Conservation (phyloP, 1,139 yeast species). For the Ashbya aceris region DNA sequence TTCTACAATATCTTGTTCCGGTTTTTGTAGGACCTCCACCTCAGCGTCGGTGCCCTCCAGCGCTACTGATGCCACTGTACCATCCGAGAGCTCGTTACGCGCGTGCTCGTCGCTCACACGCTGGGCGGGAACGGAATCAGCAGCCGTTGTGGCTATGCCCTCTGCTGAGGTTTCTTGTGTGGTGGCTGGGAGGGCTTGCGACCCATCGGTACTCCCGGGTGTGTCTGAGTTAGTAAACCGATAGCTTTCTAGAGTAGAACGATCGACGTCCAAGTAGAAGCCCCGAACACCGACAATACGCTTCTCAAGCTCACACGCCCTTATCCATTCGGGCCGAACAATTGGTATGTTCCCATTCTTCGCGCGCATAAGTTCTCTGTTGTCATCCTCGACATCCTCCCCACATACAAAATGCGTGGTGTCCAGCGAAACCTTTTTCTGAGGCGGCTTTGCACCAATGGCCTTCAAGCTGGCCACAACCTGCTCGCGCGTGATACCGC, state of each 20-base stretch:
- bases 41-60: slow-evolving; percentile 1
- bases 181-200: background rate
- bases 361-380: slow-evolving; percentile 49
- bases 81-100: background rate
- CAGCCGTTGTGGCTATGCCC: background rate
- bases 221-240: slow-evolving; percentile 23
- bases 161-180: background rate
- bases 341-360: slow-evolving; percentile 83
- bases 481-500: slow-evolving; percentile 50
- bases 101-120: background rate
- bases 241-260: slow-evolving; percentile 27
- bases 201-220: slow-evolving; percentile 11
- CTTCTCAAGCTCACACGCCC: slow-evolving; percentile 85
- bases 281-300: slow-evolving; percentile 90
- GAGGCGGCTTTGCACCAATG: slow-evolving; percentile 82
- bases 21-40: slow-evolving; percentile 7
- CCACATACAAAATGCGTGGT: slow-evolving; percentile 93
- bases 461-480: slow-evolving; percentile 52
- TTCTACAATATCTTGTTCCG: background rate
- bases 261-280: slow-evolving; percentile 49
- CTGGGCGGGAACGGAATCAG: background rate
- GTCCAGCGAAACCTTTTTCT: slow-evolving; percentile 66
- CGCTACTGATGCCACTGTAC: too few relatives aligned
- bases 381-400: slow-evolving; percentile 30
- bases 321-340: slow-evolving; percentile 93